These are phyloP conservation scores for Podospora fimiseda DNA, from an alignment of 495 filamentous ascomycete genomes.

Conservation along the genomic window DNA sequence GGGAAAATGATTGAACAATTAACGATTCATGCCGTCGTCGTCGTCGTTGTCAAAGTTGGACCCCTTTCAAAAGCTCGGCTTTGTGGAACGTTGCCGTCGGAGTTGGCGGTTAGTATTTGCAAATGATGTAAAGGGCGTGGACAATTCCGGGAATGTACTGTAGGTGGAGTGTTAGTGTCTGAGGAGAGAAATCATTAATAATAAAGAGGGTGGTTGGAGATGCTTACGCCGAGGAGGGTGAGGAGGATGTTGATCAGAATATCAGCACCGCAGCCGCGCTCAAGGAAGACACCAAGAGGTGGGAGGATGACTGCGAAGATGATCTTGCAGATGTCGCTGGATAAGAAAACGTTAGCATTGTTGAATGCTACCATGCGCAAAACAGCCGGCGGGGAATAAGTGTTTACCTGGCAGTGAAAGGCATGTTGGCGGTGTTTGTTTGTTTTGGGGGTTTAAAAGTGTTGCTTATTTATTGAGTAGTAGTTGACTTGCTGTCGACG, in stretches of 20 bases:
- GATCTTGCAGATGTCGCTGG: constrained; percentile 87
- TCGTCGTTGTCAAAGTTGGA: not conserved
- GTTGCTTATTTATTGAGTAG: not conserved
- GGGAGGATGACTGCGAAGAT: constrained; percentile 82
- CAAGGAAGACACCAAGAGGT: constrained; percentile 83
- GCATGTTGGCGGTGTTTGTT: constrained; percentile 36
- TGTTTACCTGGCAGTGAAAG: constrained; percentile 10
- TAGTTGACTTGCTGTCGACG: too few relatives aligned
- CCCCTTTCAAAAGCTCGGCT: not conserved
- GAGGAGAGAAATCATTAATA: not conserved
- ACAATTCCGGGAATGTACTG: constrained; percentile 55
- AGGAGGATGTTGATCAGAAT: constrained; percentile 88
- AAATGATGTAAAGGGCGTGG: constrained; percentile 54
- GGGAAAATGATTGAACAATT: not conserved
- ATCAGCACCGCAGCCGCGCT: constrained; percentile 81
- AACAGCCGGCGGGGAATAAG: not conserved
- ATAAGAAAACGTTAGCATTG: not conserved
- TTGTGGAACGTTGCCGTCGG: too few relatives aligned
- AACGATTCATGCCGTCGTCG: not conserved
- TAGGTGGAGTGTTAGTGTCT: not conserved
- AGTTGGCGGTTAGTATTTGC: constrained; percentile 35
- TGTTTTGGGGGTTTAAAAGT: not conserved
- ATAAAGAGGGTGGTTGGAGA: not conserved
- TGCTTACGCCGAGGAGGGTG: constrained; percentile 70
- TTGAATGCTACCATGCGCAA: not conserved